phyloP scores from a whole-genome alignment of 345 rosid genomes.

The Eutrema yunnanense region DNA sequence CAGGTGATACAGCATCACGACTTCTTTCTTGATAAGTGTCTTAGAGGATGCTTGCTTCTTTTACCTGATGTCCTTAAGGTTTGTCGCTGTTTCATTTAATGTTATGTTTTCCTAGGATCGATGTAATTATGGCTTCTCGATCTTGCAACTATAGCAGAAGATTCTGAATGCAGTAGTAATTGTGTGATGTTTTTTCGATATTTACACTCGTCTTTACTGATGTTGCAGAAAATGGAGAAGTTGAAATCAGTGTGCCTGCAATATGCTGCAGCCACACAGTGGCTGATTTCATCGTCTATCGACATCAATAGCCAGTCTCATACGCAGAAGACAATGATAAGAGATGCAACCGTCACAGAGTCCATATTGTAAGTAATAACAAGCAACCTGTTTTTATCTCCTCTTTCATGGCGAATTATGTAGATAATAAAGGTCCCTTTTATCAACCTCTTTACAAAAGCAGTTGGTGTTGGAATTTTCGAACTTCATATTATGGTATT shows the following conservation, averaged over 20 bases:
- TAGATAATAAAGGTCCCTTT: not conserved
- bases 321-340: constrained; percentile 38
- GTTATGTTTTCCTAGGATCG: not conserved
- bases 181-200: not conserved
- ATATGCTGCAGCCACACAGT: constrained; percentile 89
- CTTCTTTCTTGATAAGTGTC: constrained; percentile 86
- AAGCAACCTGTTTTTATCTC: not conserved
- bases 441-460: constrained; percentile 1
- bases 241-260: constrained; percentile 78
- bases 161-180: not conserved
- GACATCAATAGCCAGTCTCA: constrained; percentile 50
- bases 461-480: not conserved
- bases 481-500: not conserved
- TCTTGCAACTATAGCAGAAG: not conserved
- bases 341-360: constrained; percentile 52
- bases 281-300: constrained; percentile 85
- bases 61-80: constrained; percentile 91
- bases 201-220: not conserved
- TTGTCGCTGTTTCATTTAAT: constrained; percentile 15
- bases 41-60: constrained; percentile 94
- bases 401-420: not conserved
- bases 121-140: not conserved
- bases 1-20: constrained; percentile 91
- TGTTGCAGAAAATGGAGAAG: constrained; percentile 84
- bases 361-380: constrained; percentile 71